Conservation (phyloP, 2,329 filamentous ascomycete species). For the Sporothrix globosa region DNA sequence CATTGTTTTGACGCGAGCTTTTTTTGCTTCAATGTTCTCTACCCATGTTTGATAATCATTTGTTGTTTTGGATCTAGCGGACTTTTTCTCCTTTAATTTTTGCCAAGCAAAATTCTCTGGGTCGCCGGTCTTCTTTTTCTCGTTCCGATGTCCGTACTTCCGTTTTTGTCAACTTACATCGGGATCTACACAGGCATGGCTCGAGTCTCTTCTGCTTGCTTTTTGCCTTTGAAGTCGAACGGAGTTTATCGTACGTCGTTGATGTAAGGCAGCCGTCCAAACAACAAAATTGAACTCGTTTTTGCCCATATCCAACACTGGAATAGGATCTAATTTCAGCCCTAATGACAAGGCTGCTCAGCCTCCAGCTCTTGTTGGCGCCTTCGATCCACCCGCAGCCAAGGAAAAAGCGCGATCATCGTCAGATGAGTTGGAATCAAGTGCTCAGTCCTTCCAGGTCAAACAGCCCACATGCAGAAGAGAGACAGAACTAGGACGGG, state of each 20-base stretch:
- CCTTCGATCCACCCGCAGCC: not conserved
- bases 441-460: not conserved
- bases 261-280: slow-evolving; percentile 7
- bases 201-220: not conserved
- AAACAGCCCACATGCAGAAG: not conserved
- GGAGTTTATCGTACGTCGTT: not conserved
- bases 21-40: not conserved
- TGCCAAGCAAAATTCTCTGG: not conserved
- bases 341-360: slow-evolving; percentile 6
- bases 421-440: slow-evolving; percentile 23
- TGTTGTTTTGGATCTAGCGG: too few species aligned
- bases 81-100: too few species aligned
- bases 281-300: not conserved
- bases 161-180: slow-evolving; percentile 3
- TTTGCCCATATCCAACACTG: not conserved
- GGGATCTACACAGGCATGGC: not conserved
- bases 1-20: not conserved
- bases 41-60: not conserved
- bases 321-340: not conserved
- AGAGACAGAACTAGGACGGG: not conserved
- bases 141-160: slow-evolving; percentile 15
- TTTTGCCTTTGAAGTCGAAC: not conserved
- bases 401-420: not conserved
- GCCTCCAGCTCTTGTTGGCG: slow-evolving; percentile 9
- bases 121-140: slow-evolving; percentile 9